Evolutionary conservation across 345 rosid species (phyloP).

Genomic region (Salix suchowensis): DNA sequence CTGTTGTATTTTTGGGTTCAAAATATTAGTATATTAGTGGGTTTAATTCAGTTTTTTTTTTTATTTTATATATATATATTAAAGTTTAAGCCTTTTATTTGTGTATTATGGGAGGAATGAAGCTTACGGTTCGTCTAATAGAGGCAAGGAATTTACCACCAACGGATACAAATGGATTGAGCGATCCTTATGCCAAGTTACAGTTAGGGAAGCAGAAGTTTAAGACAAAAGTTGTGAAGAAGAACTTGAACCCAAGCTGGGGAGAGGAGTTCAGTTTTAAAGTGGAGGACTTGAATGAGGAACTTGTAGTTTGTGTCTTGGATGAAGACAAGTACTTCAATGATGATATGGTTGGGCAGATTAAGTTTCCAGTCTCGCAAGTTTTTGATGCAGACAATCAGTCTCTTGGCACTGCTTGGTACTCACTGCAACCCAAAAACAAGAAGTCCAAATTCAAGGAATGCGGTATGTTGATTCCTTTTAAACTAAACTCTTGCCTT

Average conservation of each 20-base stretch:
- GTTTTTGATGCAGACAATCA: conserved; percentile 74
- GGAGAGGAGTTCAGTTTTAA: conserved; percentile 79
- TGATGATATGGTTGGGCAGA: conserved; percentile 78
- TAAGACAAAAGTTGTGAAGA: conserved; percentile 82
- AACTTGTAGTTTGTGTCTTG: conserved; percentile 64
- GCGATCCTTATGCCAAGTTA: conserved; percentile 87
- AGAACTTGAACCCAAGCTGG: conserved; percentile 84
- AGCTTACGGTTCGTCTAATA: conserved; percentile 62
- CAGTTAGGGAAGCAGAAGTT: conserved; percentile 71
- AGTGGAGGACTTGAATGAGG: conserved; percentile 92
- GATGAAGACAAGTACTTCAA: conserved; percentile 89
- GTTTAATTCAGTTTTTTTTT: neutral
- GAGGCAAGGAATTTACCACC: conserved; percentile 88
- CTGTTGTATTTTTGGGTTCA: neutral
- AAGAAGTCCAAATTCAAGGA: conserved; percentile 71
- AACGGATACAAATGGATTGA: conserved; percentile 79
- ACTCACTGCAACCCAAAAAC: conserved; percentile 67
- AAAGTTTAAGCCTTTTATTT: neutral
- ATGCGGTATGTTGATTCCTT: conserved; percentile 49
- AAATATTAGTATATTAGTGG: neutral
- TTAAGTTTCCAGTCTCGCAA: conserved; percentile 54
- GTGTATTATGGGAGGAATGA: conserved; percentile 36
- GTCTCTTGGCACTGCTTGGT: conserved; percentile 79
- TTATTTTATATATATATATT: too few species aligned
- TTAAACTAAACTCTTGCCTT: neutral